phyloP scores from a whole-genome alignment of 345 rosid genomes.

The Hibiscus mutabilis region DNA sequence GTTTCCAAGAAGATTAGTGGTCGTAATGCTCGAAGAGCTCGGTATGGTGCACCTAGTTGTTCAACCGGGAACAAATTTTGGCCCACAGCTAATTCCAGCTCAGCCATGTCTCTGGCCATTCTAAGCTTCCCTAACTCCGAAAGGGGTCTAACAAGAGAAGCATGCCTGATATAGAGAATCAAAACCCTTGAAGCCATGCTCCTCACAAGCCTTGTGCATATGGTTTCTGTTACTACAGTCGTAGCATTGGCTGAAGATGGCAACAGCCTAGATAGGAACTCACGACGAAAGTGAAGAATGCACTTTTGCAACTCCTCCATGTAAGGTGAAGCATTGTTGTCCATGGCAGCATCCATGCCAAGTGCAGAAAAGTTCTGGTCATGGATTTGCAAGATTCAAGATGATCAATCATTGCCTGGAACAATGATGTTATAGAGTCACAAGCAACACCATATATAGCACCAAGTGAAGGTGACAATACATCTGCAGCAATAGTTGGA shows the following conservation, averaged over 20 bases:
- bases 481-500: slow-evolving; percentile 71
- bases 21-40: slow-evolving; percentile 92
- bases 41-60: slow-evolving; percentile 89
- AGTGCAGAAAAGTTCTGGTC: slow-evolving; percentile 74
- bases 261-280: slow-evolving; percentile 75
- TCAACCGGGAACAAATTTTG: slow-evolving; percentile 94
- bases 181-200: slow-evolving; percentile 86
- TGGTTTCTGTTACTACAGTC: slow-evolving; percentile 57
- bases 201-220: slow-evolving; percentile 82
- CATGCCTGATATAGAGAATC: slow-evolving; percentile 84
- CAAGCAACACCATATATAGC: slow-evolving; percentile 77
- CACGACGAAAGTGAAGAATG: slow-evolving; percentile 77
- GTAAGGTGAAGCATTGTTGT: slow-evolving; percentile 85
- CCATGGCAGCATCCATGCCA: slow-evolving; percentile 75
- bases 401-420: slow-evolving; percentile 84
- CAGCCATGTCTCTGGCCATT: slow-evolving; percentile 99
- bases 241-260: slow-evolving; percentile 57
- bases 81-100: slow-evolving; percentile 91
- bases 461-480: slow-evolving; percentile 68
- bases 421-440: slow-evolving; percentile 81
- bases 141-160: slow-evolving; percentile 85
- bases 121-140: slow-evolving; percentile 96
- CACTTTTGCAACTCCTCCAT: slow-evolving; percentile 94
- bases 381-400: slow-evolving; percentile 95
- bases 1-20: slow-evolving; percentile 92